These are phyloP conservation scores for Tricholoma sp. DNA, from an alignment of 768 basidiomycete genomes.

Conservation along the genomic window DNA sequence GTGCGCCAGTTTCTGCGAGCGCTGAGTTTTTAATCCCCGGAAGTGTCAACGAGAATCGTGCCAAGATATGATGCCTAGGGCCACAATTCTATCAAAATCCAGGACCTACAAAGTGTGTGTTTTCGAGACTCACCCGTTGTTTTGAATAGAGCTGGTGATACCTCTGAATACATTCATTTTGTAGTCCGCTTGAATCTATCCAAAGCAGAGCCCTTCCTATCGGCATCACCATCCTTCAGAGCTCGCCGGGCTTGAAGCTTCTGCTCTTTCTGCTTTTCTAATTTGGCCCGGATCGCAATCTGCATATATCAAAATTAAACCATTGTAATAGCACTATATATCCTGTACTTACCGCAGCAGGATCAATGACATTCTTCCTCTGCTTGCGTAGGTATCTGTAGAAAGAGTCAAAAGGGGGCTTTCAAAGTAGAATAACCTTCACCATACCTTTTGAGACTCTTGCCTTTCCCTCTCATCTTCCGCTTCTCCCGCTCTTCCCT, in stretches of 20 bases:
- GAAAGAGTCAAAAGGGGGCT: background rate
- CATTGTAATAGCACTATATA: background rate
- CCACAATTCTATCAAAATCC: no score
- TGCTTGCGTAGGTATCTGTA: constrained; percentile 76
- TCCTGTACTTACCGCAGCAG: constrained; percentile 48
- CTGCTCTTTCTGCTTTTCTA: constrained; percentile 54
- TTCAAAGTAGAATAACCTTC: background rate
- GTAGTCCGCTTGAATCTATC: constrained; percentile 34
- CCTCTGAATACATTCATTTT: background rate
- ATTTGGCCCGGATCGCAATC: constrained; percentile 64
- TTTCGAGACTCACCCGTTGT: no score
- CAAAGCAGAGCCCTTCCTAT: constrained; percentile 32
- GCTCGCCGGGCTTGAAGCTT: constrained; percentile 28
- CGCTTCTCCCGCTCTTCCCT: constrained; percentile 73
- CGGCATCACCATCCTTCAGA: constrained; percentile 24
- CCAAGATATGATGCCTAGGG: no score
- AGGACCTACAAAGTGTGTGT: no score
- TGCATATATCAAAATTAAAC: constrained; percentile 10
- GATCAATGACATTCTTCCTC: constrained; percentile 93
- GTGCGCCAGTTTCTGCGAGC: no score
- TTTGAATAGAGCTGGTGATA: no score
- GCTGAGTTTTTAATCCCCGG: no score
- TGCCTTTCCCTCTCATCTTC: constrained; percentile 84
- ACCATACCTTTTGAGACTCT: constrained; percentile 71
- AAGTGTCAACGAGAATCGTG: no score